Base-by-base conservation (phyloP, 1,139 yeast species). In the Yarrowia galli region DNA sequence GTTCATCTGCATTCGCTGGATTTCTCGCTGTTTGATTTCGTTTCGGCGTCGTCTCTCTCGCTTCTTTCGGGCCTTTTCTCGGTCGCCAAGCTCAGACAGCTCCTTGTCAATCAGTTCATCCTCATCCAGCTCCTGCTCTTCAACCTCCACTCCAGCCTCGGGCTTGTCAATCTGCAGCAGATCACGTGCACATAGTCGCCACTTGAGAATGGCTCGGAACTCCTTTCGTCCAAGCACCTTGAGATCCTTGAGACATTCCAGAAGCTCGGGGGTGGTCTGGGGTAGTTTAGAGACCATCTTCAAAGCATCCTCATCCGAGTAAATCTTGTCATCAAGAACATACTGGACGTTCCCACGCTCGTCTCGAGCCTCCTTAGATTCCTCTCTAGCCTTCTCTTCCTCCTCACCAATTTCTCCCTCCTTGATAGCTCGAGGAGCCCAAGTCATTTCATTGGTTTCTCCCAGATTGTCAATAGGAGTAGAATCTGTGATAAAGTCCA, bases 191-290 rank as follows among this genome's bases (percentile, higher is more conserved):
- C 89, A 88, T 74, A 89, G 87, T 79, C 99, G 87, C 90, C 98
- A 96, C 77, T 87, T 90, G 70, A 96, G 81, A 70, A 95, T 85
- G 75, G 83, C 79, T 74, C 96, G 89, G 80, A 95, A 95, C 78
- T 95, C 99, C 74, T 92, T 93, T 77, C 87, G 92, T 72, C 99
- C 99, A 71, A 96, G 83, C 15, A 93, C 98, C 78, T 91, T 92
- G 76, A 95, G 84, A 84, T 95, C 99, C 75, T 89, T 89, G 73
- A 95, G 82, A 77, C 97, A 92, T 73, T 89, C 93, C 67, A 87
- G 78, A 68, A 95, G 83, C 75, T 95, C 98, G 0, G 84, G 82
- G 0, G 92, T 89, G 16, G 96, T 92, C 71, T 87, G 85, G 69
- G 88, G 91, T 77, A 93, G 80, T 75, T 88, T 90, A 70, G 83